Evolutionary conservation across 2,329 filamentous ascomycete species (phyloP), one percentile per base, ranked within the genome.

Genomic region (Aspergillus proliferans): DNA sequence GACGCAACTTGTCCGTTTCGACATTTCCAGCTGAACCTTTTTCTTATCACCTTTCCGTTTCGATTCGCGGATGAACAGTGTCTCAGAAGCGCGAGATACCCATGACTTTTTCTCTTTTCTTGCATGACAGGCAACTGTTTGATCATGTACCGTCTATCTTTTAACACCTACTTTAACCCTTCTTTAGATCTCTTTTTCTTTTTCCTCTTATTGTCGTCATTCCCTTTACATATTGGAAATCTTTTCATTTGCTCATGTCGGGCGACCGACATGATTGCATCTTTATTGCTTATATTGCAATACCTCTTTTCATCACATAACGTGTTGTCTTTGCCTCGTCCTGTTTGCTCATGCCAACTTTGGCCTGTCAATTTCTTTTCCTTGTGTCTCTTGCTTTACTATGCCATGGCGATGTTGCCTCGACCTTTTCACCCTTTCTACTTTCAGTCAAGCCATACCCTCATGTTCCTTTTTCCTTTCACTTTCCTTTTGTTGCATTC

Each of bases 121-220:
- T 52, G 39, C 43, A 52, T 51, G 46, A 44, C 49, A 50, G 50
- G 50, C 47, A 42, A 33, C 10, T 43, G 36, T 49, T 45, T 43
- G 52, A 50, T 52, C 52, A 47, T 52, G 47, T 52, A 52, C 52
- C 30, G 47, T 57, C 52, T 47, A 52, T 58, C 21, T 22, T 49
- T 50, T 41, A 34, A 48, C 45, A 12, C 43, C 43, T 15, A 45
- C 42, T 43, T 42, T 46, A 47, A 52, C 47, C 52, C 46, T 38
- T 43, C 49, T 46, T 51, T 54, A 47, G 49, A 44, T 22, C 30
- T 47, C 33, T 38, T 34, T 46, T 30, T 47, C 14, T 34, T 47
- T 47, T 21, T 43, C 30, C 42, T 18, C 26, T 28, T 15, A 40
- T 26, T 9, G 15, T 15, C 33, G 21, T 44, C 28, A 38, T 43